These are phyloP conservation scores for Massariosphaeria phaeospora DNA, from an alignment of 495 filamentous ascomycete species.

Conservation along the genomic window DNA sequence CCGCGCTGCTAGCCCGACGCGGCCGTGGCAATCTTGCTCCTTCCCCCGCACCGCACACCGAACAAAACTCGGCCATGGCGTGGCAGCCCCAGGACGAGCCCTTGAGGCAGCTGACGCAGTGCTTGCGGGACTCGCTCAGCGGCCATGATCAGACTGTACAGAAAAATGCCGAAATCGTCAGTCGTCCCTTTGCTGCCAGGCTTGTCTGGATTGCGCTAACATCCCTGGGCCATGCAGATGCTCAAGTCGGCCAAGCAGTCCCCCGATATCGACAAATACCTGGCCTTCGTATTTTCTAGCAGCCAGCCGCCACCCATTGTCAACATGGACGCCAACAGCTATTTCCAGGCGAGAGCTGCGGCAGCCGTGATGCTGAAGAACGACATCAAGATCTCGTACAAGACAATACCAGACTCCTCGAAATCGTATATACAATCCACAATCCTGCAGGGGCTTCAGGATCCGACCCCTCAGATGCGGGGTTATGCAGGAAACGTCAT, in stretches of 20 bases:
- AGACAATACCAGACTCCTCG: constrained; percentile 63
- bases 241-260: constrained; percentile 83
- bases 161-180: constrained; percentile 70
- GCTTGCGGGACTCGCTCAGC: constrained; percentile 86
- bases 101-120: constrained; percentile 80
- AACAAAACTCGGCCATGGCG: constrained; percentile 60
- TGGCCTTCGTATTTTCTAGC: constrained; percentile 82
- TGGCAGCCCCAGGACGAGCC: constrained; percentile 90
- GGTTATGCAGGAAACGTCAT: constrained; percentile 88
- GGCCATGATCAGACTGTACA: constrained; percentile 69
- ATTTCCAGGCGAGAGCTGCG: constrained; percentile 72
- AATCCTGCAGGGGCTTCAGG: constrained; percentile 71
- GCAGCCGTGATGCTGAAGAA: constrained; percentile 95
- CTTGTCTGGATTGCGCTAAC: constrained; percentile 26
- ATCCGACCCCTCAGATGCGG: constrained; percentile 75
- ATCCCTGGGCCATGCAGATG: constrained; percentile 59
- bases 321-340: constrained; percentile 53
- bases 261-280: constrained; percentile 95
- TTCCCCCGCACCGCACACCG: neutral
- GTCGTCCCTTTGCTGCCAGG: constrained; percentile 36
- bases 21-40: neutral
- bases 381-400: constrained; percentile 67
- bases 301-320: constrained; percentile 55
- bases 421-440: constrained; percentile 72
- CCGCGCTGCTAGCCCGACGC: neutral